These are phyloP conservation scores for Aspergillus sp. DNA, from an alignment of 2,329 filamentous ascomycete species.

Conservation along the genomic window DNA sequence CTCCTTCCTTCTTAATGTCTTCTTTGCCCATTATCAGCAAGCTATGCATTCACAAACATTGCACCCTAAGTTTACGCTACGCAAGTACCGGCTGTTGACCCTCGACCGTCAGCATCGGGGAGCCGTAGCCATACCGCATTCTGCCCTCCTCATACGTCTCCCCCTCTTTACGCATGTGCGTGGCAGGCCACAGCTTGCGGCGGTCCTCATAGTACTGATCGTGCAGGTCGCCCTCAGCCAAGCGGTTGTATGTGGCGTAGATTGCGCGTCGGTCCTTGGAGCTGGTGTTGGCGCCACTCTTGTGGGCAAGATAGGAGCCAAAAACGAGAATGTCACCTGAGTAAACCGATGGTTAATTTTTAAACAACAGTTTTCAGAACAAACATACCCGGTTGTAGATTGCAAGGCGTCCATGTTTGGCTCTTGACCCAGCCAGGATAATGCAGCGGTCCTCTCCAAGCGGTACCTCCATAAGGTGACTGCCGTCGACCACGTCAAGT, in stretches of 20 bases:
- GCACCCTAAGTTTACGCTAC: neutral
- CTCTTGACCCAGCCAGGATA: slow-evolving; percentile 35
- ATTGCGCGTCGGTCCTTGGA: slow-evolving; percentile 40
- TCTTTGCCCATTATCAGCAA: neutral
- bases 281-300: slow-evolving; percentile 40
- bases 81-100: slow-evolving; percentile 10
- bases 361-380: neutral
- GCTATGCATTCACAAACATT: neutral
- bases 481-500: slow-evolving; percentile 44
- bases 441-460: slow-evolving; percentile 41
- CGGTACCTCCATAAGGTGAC: slow-evolving; percentile 39
- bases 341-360: neutral
- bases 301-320: slow-evolving; percentile 45
- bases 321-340: slow-evolving; percentile 43
- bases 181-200: slow-evolving; percentile 44
- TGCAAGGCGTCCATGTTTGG: slow-evolving; percentile 39
- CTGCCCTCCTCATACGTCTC: slow-evolving; percentile 39
- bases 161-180: slow-evolving; percentile 41
- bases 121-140: slow-evolving; percentile 40
- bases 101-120: slow-evolving; percentile 43
- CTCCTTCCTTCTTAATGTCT: neutral
- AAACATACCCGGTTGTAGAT: slow-evolving; percentile 36
- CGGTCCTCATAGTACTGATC: slow-evolving; percentile 47
- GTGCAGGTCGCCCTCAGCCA: slow-evolving; percentile 45
- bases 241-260: slow-evolving; percentile 48